A percentile compares a stretch with the other conserved stretches of the same genome.
Conservation (phyloP, 805 yeast species). For the Geotrichum ghanense region DNA sequence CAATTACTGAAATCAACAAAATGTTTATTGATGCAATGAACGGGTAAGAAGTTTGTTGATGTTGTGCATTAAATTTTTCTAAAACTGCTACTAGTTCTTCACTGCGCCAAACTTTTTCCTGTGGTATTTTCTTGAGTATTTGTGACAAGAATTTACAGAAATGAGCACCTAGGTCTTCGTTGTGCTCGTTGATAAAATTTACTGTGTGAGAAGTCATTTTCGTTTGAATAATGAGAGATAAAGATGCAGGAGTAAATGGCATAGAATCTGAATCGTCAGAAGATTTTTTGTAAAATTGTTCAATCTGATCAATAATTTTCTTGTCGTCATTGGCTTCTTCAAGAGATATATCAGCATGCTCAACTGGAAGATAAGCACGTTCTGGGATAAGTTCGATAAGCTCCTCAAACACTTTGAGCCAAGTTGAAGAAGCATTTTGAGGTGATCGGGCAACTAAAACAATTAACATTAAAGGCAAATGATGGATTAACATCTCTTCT, state of each 20-base stretch:
- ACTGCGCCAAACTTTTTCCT: slow-evolving; percentile 25
- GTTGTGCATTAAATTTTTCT: slow-evolving; percentile 2
- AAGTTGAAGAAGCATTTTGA: slow-evolving; percentile 10
- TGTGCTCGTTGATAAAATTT: neutral
- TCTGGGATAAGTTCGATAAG: slow-evolving; percentile 50
- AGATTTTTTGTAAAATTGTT: slow-evolving; percentile 23
- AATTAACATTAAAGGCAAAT: slow-evolving; percentile 61
- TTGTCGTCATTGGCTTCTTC: slow-evolving; percentile 10
- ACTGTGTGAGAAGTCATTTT: slow-evolving; percentile 7
- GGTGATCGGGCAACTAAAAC: slow-evolving; percentile 17
- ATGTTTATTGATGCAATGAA: slow-evolving; percentile 27
- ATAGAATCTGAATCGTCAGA: slow-evolving; percentile 5
- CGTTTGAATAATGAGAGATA: slow-evolving; percentile 7
- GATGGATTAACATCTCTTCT: slow-evolving; percentile 72
- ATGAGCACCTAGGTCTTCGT: neutral
- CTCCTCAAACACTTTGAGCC: slow-evolving; percentile 32
- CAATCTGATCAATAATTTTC: slow-evolving; percentile 23
- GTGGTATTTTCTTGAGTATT: slow-evolving; percentile 38
- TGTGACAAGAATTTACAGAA: slow-evolving; percentile 11
- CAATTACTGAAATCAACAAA: slow-evolving; percentile 29
- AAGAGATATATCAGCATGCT: slow-evolving; percentile 26
- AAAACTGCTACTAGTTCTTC: slow-evolving; percentile 25
- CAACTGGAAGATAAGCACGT: slow-evolving; percentile 47
- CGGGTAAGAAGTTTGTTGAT: neutral
- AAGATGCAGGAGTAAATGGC: slow-evolving; percentile 13